A percentile compares a stretch with the other conserved stretches of the same genome.
Conservation (phyloP, 2,329 filamentous ascomycete genomes). For the Hypoxylon sp. region DNA sequence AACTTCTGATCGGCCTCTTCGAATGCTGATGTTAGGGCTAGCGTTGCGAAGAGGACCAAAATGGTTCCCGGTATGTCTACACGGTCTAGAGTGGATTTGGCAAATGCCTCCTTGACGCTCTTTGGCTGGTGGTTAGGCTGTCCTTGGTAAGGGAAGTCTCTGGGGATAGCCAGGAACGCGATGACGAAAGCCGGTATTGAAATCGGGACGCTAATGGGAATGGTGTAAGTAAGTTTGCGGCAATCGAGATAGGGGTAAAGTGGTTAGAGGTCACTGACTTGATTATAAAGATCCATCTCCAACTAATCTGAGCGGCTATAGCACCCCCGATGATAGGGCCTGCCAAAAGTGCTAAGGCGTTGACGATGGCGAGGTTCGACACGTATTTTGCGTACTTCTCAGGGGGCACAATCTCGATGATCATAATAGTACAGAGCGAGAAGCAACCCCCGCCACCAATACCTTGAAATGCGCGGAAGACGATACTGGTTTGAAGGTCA, state of each 20-base stretch:
- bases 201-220: background rate
- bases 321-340: conserved; percentile 13
- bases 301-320: background rate
- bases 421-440: conserved; percentile 20
- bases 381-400: conserved; percentile 15
- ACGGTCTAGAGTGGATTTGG: conserved; percentile 7
- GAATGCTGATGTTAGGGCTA: conserved; percentile 20
- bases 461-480: conserved; percentile 38
- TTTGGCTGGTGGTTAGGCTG: conserved; percentile 3
- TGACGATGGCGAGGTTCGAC: background rate
- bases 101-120: background rate
- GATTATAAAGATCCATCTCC: conserved; percentile 14
- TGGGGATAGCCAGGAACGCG: conserved; percentile 20
- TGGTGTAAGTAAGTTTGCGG: background rate
- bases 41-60: background rate
- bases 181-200: conserved; percentile 11
- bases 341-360: background rate
- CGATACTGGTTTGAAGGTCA: background rate
- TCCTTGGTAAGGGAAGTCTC: conserved; percentile 22
- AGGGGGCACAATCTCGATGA: conserved; percentile 31
- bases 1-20: conserved; percentile 30
- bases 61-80: conserved; percentile 32
- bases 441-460: conserved; percentile 32
- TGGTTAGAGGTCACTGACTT: background rate
- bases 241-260: background rate